A percentile compares a stretch with the other conserved stretches of the same genome.
phyloP scores from a whole-genome alignment of 345 rosid species.

The Psidium guajava region DNA sequence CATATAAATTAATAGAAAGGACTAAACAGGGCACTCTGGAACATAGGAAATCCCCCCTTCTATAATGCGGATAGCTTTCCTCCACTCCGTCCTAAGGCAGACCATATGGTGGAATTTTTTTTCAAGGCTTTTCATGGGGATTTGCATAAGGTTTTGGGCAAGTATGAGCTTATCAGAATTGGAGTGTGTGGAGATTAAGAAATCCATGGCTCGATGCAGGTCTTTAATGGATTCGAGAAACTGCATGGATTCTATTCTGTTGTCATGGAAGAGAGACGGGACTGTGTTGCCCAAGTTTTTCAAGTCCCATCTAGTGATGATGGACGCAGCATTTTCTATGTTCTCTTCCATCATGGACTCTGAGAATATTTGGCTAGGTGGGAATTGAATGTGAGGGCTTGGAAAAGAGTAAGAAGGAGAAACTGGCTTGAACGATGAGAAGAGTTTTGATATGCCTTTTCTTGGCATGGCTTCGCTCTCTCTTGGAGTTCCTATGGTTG shows the following conservation, averaged over 20 bases:
- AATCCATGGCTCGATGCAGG: constrained; percentile 49
- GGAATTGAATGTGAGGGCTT: constrained; percentile 4
- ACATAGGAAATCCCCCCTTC: too few relatives aligned
- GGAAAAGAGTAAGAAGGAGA: constrained; percentile 8
- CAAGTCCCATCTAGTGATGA: constrained; percentile 52
- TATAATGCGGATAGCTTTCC: too few relatives aligned
- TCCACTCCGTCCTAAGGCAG: too few relatives aligned
- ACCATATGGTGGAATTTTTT: constrained; percentile 46
- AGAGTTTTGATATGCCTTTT: constrained; percentile 1
- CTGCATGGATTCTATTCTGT: constrained; percentile 39
- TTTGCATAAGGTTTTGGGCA: constrained; percentile 54
- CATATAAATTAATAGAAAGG: too few relatives aligned
- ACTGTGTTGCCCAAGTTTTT: constrained; percentile 20
- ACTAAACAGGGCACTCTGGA: too few relatives aligned
- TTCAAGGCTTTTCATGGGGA: constrained; percentile 58
- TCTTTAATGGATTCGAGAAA: constrained; percentile 32
- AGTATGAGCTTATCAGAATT: constrained; percentile 40
- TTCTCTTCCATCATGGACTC: constrained; percentile 38
- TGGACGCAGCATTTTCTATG: constrained; percentile 29
- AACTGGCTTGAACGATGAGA: background rate
- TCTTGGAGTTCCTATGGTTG: background rate
- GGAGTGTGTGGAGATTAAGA: constrained; percentile 24
- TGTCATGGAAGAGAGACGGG: constrained; percentile 21
- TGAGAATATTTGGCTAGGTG: constrained; percentile 11
- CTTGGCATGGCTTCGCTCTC: background rate